Evolutionary conservation across 2,329 filamentous ascomycete species (phyloP), one percentile per base, ranked within the genome.

Genomic region (Aspergillus fumigatus): DNA sequence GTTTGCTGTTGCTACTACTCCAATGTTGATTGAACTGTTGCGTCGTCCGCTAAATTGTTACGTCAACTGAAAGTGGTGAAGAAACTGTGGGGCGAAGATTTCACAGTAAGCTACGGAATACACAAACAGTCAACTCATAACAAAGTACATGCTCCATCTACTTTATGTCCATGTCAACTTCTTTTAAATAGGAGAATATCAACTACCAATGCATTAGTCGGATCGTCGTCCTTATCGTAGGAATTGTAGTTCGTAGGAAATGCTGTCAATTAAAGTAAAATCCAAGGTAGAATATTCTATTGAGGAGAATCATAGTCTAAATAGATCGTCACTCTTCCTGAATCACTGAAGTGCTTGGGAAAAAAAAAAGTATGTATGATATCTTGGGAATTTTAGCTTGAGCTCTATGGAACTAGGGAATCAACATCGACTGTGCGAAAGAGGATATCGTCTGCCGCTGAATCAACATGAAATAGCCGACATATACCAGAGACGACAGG

Each of bases 1-100:
- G n/a, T 40, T 17, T 19, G 25, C 52, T 1, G 6, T 38, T 27
- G 26, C 5, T 50, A 64, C 70, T 73, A 64, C 70, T 73, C n/a
- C 25, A 38, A 40, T 26, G 57, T 45, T 51, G 52, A 52, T 29
- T 40, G 54, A 29, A 45, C 60, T 53, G 48, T 47, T 48, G 58
- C 49, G 48, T 10, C 48, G 45, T 51, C 32, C 17, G 14, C 40
- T 26, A 40, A 48, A 56, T 57, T 57, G 57, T 67, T 62, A 59
- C 57, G 60, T 62, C 58, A 61, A 54, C 52, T 35, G 32, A 51
- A 56, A 54, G 55, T 57, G 50, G 48, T 56, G 56, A 55, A 51
- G 52, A 64, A 50, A 52, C 57, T 63, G 59, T 55, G 64, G 61
- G 59, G 56, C 57, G 23, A 51, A 55, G 41, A 50, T 51, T 10